phyloP scores from a whole-genome alignment of 78 protist species.

The Dictyostelium intermedium region DNA sequence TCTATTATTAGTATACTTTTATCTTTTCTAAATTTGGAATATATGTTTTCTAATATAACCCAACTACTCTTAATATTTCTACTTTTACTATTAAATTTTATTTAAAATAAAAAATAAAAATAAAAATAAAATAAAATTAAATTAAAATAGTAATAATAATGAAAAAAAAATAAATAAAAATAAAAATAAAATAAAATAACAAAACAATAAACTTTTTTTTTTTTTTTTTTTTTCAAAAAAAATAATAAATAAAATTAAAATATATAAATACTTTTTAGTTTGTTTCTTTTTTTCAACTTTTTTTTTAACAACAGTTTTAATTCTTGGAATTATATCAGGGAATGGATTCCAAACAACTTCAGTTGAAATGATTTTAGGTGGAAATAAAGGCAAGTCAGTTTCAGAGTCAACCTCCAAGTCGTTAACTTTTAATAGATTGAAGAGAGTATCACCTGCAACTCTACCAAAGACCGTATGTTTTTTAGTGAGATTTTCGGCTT shows the following conservation, averaged over 20 bases:
- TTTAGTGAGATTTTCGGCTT: conserved; percentile 84
- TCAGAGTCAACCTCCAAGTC: conserved; percentile 85
- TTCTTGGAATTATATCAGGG: conserved; percentile 90
- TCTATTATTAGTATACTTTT: background rate
- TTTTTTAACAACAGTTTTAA: background rate
- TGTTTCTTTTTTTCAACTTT: conserved; percentile 18
- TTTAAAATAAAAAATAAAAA: too few relatives aligned
- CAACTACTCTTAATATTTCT: too few relatives aligned
- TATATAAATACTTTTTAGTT: conserved; percentile 23
- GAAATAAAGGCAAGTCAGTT: conserved; percentile 90
- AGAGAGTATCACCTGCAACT: conserved; percentile 89
- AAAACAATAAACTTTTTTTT: too few relatives aligned
- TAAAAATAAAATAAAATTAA: too few relatives aligned
- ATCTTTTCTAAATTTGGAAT: background rate
- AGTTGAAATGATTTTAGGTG: conserved; percentile 75
- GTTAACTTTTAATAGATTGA: conserved; percentile 78
- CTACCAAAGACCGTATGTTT: conserved; percentile 96
- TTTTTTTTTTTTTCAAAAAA: background rate
- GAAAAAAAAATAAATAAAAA: too few relatives aligned
- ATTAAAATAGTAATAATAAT: too few relatives aligned
- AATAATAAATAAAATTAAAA: background rate
- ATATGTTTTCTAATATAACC: background rate
- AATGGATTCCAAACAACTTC: conserved; percentile 94
- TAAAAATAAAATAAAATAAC: too few relatives aligned
- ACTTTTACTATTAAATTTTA: background rate